Conservation (phyloP, 768 basidiomycete genomes). For the Thelephora aurantiotincta region DNA sequence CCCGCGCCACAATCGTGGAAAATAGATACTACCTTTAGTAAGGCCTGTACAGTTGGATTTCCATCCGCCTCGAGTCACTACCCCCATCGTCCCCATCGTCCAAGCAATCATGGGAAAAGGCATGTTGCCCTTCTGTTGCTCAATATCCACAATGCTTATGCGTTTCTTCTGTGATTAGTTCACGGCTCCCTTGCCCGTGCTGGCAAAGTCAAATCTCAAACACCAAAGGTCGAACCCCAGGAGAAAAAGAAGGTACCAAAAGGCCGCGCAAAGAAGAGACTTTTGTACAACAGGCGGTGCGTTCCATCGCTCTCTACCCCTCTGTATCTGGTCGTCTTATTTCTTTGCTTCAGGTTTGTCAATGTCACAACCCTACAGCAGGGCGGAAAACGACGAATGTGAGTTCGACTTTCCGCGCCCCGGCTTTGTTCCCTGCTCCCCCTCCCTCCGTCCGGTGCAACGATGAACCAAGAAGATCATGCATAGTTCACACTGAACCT, state of each 20-base stretch:
- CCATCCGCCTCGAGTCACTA: neutral
- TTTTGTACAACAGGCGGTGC: constrained; percentile 86
- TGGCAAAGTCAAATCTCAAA: constrained; percentile 98
- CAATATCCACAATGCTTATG: neutral
- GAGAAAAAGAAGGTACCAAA: constrained; percentile 98
- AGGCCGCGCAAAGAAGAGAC: constrained; percentile 95
- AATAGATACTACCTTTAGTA: neutral
- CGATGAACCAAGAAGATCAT: constrained; percentile 45
- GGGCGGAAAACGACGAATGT: constrained; percentile 94
- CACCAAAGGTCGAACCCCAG: constrained; percentile 95
- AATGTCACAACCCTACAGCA: constrained; percentile 76
- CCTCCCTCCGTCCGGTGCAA: constrained; percentile 7
- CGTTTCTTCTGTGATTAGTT: constrained; percentile 30
- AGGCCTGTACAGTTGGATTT: neutral
- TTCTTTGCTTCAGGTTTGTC: constrained; percentile 48
- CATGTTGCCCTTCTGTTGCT: neutral
- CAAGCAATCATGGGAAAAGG: constrained; percentile 1
- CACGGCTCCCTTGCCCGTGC: constrained; percentile 99
- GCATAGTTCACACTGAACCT: constrained; percentile 98
- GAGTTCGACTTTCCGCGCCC: constrained; percentile 28
- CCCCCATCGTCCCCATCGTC: neutral
- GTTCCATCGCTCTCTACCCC: constrained; percentile 15
- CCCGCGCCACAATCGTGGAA: neutral
- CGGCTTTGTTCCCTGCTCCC: constrained; percentile 5
- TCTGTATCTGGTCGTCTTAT: neutral